Percentiles rank a stretch among this genome's conserved stretches.
These are phyloP conservation scores for Umbilicaria muhlenbergii DNA, from an alignment of 495 filamentous ascomycete genomes.

Conservation along the genomic window DNA sequence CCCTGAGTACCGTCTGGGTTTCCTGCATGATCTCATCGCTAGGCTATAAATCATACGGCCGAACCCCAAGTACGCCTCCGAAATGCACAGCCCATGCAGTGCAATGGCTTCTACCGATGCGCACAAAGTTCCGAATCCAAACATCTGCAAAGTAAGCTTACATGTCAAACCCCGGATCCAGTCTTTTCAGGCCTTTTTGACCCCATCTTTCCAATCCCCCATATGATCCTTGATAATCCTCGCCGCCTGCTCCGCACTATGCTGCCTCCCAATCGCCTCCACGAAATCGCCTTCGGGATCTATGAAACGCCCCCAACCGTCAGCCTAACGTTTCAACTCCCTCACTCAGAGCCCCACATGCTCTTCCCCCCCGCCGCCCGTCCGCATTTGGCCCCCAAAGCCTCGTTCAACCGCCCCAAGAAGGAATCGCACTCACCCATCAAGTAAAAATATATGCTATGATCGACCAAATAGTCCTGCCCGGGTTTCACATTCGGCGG, in stretches of 20 bases:
- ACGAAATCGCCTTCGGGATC: conserved; percentile 97
- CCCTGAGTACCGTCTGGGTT: too few relatives aligned
- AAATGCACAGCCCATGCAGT: too few relatives aligned
- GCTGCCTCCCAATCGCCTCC: conserved; percentile 87
- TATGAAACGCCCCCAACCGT: conserved; percentile 13
- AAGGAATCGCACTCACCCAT: conserved; percentile 48
- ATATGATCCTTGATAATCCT: conserved; percentile 77
- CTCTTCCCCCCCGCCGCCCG: background rate
- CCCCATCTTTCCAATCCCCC: conserved; percentile 65
- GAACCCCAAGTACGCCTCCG: too few relatives aligned
- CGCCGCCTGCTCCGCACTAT: conserved; percentile 74
- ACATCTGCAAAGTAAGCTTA: too few relatives aligned
- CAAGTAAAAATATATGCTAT: conserved; percentile 98
- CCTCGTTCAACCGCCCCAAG: background rate
- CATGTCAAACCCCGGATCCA: too few relatives aligned
- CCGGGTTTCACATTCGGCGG: conserved; percentile 74
- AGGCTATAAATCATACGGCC: too few relatives aligned
- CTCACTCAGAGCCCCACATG: background rate
- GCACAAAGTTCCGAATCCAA: too few relatives aligned
- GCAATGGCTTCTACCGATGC: too few relatives aligned
- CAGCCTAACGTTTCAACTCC: background rate
- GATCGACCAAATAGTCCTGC: conserved; percentile 94
- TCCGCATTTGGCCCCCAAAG: background rate
- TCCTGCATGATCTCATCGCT: too few relatives aligned
- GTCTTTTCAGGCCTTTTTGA: conserved; percentile 14